Base-by-base conservation (phyloP, 805 yeast species). In the Metschnikowia picachoensis region DNA sequence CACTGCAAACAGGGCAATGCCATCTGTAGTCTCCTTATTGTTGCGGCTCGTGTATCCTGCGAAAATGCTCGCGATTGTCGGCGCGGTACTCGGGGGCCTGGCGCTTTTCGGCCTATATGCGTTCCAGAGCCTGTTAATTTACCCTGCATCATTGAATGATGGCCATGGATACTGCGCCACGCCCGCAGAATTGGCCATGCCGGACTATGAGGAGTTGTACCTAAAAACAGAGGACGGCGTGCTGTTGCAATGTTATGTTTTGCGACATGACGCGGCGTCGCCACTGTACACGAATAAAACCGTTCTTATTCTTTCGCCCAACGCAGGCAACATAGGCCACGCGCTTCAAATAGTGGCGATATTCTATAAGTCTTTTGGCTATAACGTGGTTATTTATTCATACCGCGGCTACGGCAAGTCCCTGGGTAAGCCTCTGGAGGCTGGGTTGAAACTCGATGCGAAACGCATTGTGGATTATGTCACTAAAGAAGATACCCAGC, bases 241-340 rank as follows among this genome's bases (percentile, higher is more conserved):
- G 47, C 72, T 65, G 10, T 64, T 92, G 30, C 86, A 87, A 49
- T 76, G 87, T 20, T 92, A 71, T 60, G 68, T 79, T 41, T 67
- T 88, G 46, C 67, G 75, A 15, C 85, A 82, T 25, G 79, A 79
- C 48, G 55, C 60, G 4, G 53, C 56, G 11, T 48, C 58, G 4
- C 56, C 69, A 3, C 52, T 47, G 16, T 77, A 81, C 47, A 64
- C 74, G 30, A 72, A 78, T 51, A 86, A 84, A 53, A 87, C 97
- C 0, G 76, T 92, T 10, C 58, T 94, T 25, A 76, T 94, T 16
- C 72, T 91, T 42, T 82, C 90, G 40, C 98, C 98, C 4, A 92
- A 92, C 65, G 97, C 97, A 2, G 98, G 98, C 5, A 92, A 94
- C 62, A 92, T 92, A 52, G 98, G 98, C 14, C 89, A 88, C 60